These are phyloP conservation scores for Plantago lanceolata DNA, from an alignment of 305 asterid genomes.

Conservation along the genomic window DNA sequence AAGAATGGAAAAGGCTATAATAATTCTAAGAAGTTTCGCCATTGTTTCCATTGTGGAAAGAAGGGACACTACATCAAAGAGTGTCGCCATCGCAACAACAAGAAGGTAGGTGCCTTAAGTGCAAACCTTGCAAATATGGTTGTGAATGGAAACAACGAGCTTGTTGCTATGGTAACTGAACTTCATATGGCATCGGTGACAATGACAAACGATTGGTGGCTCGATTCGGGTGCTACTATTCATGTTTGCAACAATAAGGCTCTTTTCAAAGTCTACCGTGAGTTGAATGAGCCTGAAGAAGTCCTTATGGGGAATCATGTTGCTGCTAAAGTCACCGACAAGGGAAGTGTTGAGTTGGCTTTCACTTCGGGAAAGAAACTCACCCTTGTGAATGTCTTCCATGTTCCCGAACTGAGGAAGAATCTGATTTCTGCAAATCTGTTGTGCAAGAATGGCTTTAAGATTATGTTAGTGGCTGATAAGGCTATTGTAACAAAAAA, in stretches of 20 bases:
- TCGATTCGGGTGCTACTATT: background rate
- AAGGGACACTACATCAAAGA: background rate
- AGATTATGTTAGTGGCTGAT: background rate
- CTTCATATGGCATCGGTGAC: background rate
- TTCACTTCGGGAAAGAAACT: constrained; percentile 1
- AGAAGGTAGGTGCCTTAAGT: too few species aligned
- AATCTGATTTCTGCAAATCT: background rate
- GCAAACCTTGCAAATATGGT: too few species aligned
- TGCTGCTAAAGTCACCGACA: background rate
- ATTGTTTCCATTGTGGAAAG: constrained; percentile 7
- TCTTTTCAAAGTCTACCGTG: background rate
- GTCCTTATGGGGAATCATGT: background rate
- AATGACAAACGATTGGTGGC: background rate
- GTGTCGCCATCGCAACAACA: background rate
- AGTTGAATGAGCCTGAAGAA: background rate
- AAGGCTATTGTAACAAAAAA: background rate
- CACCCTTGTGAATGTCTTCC: background rate
- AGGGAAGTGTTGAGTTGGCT: background rate
- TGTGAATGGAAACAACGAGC: too few species aligned
- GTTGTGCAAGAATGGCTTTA: background rate
- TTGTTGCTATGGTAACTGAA: background rate
- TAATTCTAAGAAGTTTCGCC: background rate
- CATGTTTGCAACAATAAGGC: background rate
- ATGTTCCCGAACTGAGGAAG: background rate
- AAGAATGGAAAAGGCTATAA: background rate